phyloP scores from a whole-genome alignment of 2,329 filamentous ascomycete genomes.

The Beauveria pseudobassiana region DNA sequence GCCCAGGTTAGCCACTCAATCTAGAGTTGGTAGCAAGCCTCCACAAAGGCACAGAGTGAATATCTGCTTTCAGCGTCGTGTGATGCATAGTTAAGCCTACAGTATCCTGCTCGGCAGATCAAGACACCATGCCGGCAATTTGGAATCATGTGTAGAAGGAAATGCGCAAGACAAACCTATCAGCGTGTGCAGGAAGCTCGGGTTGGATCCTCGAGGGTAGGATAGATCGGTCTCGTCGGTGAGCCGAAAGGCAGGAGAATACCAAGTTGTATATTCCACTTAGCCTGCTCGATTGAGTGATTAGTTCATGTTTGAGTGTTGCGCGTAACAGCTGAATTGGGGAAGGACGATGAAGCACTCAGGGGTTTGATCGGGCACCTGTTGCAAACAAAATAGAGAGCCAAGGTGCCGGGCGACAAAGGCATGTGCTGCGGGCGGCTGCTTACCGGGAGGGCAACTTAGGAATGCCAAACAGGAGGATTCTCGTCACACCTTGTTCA shows the following conservation, averaged over 20 bases:
- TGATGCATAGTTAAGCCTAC: background rate
- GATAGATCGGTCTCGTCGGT: background rate
- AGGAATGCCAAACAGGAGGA: conserved; percentile 15
- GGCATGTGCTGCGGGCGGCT: background rate
- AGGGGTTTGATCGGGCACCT: conserved; percentile 8
- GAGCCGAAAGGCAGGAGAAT: background rate
- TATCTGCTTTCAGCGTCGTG: background rate
- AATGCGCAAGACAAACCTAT: conserved; percentile 5
- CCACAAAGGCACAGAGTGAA: background rate
- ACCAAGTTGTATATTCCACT: background rate
- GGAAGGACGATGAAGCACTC: background rate
- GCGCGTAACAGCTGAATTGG: background rate
- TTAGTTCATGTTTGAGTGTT: background rate
- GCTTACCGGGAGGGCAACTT: conserved; percentile 8
- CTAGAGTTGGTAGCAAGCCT: background rate
- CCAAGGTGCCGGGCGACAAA: conserved; percentile 2
- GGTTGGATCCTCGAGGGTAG: background rate
- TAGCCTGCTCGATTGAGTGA: background rate
- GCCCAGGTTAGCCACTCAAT: background rate
- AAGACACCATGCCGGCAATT: background rate
- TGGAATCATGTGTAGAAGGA: background rate
- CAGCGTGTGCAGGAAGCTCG: background rate
- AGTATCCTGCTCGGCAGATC: background rate
- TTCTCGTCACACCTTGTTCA: conserved; percentile 21
- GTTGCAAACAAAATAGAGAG: conserved; percentile 11